Base-by-base conservation (phyloP, 345 rosid genomes). In the Gossypium thurberi region DNA sequence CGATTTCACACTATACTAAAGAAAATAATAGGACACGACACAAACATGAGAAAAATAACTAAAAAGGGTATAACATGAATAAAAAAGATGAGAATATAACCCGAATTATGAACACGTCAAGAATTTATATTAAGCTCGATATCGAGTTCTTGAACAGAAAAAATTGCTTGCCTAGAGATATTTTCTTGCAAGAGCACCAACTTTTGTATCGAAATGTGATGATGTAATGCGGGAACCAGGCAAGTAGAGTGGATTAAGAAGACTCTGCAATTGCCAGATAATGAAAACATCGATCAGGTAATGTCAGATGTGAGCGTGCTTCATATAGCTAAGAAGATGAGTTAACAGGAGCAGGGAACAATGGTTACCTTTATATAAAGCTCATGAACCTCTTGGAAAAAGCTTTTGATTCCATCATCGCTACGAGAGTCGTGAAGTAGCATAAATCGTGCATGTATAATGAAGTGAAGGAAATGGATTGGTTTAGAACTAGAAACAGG, bases 381-480 rank as follows among this genome's bases (percentile, higher is more conserved):
- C 80, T 90, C 95, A 61, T 88, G 92, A 70, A 88, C 92, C 81
- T 90, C 95, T 83, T 88, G 95, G 79, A 90, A 89, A 78, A 95
- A 92, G 87, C 96, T 92, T 86, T 95, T 95, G 81, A 95, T 95
- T 43, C 99, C 98, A 70, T 95, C 99, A 62, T 95, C 97, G 20
- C 89, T 95, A 53, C 98, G 92, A 4, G 96, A 90, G 87, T 95
- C 96, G 65, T 93, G 98, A 78, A 95, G 99, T 73, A 95, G 91
- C 96, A 95, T 91, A 60, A 95, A 79, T 74, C 98, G 84, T 1
- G 97, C 91, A 87, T 92, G 98, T 91, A 64, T 63, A 82, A 67
- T 46, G 43, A 74, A 25, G 84, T 90, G 75, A 90, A 88, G 80
- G 92, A 81, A 79, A 81, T 42, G 72, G 20, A 13, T 17, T 55